A percentile compares a stretch with the other conserved stretches of the same genome.
Evolutionary conservation across 305 asterid genomes (phyloP).

Genomic region (Fraxinus floribunda): DNA sequence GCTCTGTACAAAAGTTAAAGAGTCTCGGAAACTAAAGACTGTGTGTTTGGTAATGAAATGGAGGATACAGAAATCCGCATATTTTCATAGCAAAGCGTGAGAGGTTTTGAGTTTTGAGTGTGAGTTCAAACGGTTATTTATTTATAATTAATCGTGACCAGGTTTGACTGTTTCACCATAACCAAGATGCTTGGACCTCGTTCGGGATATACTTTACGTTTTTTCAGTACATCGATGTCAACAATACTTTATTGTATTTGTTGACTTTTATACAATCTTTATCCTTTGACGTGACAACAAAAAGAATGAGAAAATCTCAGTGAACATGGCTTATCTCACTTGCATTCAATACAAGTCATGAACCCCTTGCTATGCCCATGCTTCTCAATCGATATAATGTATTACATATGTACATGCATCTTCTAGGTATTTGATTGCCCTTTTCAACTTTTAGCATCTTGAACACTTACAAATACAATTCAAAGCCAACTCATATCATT

Average conservation of each 20-base stretch:
- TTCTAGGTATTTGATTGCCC: not conserved
- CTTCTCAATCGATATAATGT: not conserved
- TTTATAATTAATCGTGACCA: not conserved
- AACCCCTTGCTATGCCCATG: not conserved
- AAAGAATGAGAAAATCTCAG: not conserved
- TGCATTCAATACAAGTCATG: not conserved
- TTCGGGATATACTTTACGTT: not conserved
- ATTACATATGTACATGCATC: not conserved
- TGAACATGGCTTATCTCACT: not conserved
- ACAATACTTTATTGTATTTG: not conserved
- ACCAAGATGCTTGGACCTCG: not conserved
- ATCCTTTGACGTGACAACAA: not conserved
- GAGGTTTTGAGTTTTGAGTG: not conserved
- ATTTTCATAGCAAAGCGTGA: not conserved
- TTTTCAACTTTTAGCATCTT: not conserved
- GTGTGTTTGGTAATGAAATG: no score
- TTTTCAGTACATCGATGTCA: no score
- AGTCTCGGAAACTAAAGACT: no score
- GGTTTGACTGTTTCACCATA: not conserved
- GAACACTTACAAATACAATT: not conserved
- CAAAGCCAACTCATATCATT: not conserved
- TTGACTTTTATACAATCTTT: not conserved
- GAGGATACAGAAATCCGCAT: no score
- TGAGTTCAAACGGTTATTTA: not conserved
- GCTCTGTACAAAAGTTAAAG: no score